Conservation (phyloP, 2,329 filamentous ascomycete species). For the Dactylellina parvicollis region DNA sequence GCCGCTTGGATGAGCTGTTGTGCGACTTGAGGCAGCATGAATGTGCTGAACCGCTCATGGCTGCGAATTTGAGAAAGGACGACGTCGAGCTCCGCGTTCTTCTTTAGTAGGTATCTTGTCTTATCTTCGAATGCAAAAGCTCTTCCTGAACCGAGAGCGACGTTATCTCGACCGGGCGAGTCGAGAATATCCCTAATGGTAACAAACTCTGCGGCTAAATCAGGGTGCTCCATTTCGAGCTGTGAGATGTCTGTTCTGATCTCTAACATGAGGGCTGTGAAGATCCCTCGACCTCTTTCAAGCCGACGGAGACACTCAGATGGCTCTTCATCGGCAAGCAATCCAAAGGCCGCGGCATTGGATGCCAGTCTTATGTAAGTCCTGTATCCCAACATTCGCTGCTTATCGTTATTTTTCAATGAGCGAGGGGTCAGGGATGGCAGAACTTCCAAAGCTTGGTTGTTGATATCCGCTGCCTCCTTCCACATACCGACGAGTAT, state of each 20-base stretch:
- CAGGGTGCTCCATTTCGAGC: constrained; percentile 19
- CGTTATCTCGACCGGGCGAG: background rate
- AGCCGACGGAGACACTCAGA: constrained; percentile 54
- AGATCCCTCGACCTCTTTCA: constrained; percentile 58
- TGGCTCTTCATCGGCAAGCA: constrained; percentile 39
- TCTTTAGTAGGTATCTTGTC: constrained; percentile 5
- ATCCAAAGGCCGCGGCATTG: constrained; percentile 56
- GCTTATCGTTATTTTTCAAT: background rate
- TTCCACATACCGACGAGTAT: background rate
- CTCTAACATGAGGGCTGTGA: constrained; percentile 55
- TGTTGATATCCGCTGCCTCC: no score
- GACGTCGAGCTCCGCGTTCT: background rate
- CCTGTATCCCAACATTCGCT: background rate
- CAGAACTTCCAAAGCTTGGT: background rate
- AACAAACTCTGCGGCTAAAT: constrained; percentile 45
- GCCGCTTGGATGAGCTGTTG: constrained; percentile 56
- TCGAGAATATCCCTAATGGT: constrained; percentile 36
- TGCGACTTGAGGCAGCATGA: constrained; percentile 56
- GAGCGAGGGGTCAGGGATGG: background rate
- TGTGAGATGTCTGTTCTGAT: constrained; percentile 53
- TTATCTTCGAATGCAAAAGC: background rate
- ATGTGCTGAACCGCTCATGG: constrained; percentile 56
- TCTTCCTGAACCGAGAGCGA: background rate
- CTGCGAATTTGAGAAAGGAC: constrained; percentile 51
- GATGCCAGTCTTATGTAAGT: constrained; percentile 30